Percentiles rank a stretch among this genome's conserved stretches.
Evolutionary conservation across 2,329 filamentous ascomycete genomes (phyloP).

Genomic region (Botryotinia convoluta): DNA sequence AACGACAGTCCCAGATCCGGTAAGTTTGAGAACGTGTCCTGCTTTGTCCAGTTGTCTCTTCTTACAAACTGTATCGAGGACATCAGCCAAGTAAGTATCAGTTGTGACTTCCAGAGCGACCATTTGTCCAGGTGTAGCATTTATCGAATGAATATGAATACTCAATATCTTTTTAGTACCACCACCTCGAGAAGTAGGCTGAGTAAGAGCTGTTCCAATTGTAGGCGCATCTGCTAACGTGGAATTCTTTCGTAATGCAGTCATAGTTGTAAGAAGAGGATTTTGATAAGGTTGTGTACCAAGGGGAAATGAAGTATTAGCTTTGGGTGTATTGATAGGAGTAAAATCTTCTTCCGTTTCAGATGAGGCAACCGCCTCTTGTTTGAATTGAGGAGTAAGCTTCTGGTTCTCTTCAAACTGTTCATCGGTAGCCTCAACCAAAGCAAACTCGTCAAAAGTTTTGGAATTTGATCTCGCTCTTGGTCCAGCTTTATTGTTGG

Average conservation of each 20-base stretch:
- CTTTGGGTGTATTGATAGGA: conserved; percentile 37
- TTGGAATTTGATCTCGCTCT: conserved; percentile 65
- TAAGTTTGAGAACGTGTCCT: conserved; percentile 74
- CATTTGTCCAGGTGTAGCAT: conserved; percentile 69
- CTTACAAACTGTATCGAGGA: conserved; percentile 74
- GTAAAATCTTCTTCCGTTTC: conserved; percentile 45
- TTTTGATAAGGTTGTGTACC: conserved; percentile 46
- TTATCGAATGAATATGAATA: conserved; percentile 68
- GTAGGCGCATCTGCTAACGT: conserved; percentile 57
- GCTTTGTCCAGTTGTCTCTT: conserved; percentile 77
- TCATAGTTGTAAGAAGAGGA: conserved; percentile 58
- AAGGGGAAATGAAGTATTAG: conserved; percentile 35
- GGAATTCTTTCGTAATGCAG: conserved; percentile 51
- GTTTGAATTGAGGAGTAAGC: conserved; percentile 63
- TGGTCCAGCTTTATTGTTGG: conserved; percentile 64
- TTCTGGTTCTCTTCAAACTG: conserved; percentile 68
- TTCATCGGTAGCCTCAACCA: conserved; percentile 68
- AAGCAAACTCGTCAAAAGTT: conserved; percentile 78
- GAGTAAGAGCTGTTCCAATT: conserved; percentile 34
- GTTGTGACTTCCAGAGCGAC: conserved; percentile 74
- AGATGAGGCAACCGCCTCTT: conserved; percentile 46
- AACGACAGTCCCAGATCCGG: conserved; percentile 70
- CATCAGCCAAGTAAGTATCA: conserved; percentile 78
- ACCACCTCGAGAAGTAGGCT: conserved; percentile 41
- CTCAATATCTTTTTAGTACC: conserved; percentile 69